These are phyloP conservation scores for Galium porrigens DNA, from an alignment of 305 asterid species.

Conservation along the genomic window DNA sequence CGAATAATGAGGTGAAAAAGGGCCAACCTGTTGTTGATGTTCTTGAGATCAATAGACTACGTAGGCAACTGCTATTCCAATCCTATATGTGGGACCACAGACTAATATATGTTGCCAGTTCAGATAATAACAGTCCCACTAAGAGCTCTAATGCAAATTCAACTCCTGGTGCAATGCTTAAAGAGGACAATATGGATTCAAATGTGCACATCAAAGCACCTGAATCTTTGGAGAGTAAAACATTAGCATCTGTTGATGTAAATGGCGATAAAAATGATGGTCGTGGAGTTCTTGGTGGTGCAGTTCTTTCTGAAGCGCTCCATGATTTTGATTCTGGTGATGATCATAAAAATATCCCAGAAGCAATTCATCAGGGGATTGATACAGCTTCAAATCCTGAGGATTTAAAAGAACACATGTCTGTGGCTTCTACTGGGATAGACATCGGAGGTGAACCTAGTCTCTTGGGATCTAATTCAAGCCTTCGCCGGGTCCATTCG, in stretches of 20 bases:
- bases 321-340: constrained; percentile 20
- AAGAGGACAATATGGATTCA: constrained; percentile 26
- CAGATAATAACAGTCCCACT: constrained; percentile 26
- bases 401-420: constrained; percentile 21
- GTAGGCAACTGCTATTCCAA: constrained; percentile 64
- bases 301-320: constrained; percentile 22
- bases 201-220: constrained; percentile 23
- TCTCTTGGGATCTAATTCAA: constrained; percentile 28
- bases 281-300: constrained; percentile 18
- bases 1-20: constrained; percentile 38
- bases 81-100: constrained; percentile 88
- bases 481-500: constrained; percentile 42
- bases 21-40: constrained; percentile 62
- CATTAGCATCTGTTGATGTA: constrained; percentile 23
- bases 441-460: constrained; percentile 26
- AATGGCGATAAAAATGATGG: constrained; percentile 28
- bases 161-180: constrained; percentile 21
- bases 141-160: constrained; percentile 22
- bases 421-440: constrained; percentile 23
- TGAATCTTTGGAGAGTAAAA: constrained; percentile 20
- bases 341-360: constrained; percentile 18
- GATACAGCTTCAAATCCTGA: constrained; percentile 20
- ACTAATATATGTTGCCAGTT: constrained; percentile 46
- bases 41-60: constrained; percentile 67
- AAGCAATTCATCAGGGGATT: constrained; percentile 23